Evolutionary conservation across 2,329 filamentous ascomycete species (phyloP).

Genomic region (Sporothrix luriei): DNA sequence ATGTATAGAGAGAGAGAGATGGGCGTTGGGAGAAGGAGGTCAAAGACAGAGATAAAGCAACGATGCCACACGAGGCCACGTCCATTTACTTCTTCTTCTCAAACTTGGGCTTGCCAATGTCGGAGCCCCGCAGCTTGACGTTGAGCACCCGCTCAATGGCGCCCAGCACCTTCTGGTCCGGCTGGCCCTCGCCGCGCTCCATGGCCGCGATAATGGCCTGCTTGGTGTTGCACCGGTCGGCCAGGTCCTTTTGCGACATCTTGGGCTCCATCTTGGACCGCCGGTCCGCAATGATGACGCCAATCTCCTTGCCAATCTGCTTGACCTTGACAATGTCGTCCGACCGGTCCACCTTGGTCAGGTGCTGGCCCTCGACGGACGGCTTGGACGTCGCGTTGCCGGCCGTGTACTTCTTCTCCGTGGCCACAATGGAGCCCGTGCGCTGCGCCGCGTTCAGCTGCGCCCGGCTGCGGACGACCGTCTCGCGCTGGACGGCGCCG

Average conservation of each 20-base stretch:
- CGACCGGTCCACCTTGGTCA: slow-evolving; percentile 95
- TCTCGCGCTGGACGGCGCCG: slow-evolving; percentile 72
- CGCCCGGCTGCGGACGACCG: slow-evolving; percentile 79
- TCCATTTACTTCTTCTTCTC: slow-evolving; percentile 47
- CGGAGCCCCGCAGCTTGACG: slow-evolving; percentile 79
- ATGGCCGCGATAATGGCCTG: slow-evolving; percentile 78
- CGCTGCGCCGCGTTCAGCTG: slow-evolving; percentile 89
- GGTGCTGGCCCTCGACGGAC: slow-evolving; percentile 80
- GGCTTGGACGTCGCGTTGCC: slow-evolving; percentile 68
- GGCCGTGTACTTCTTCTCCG: slow-evolving; percentile 86
- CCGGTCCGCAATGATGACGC: slow-evolving; percentile 77
- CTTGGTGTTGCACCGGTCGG: slow-evolving; percentile 87
- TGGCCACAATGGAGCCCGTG: slow-evolving; percentile 71
- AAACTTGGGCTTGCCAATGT: slow-evolving; percentile 84
- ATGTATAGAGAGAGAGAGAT: background rate
- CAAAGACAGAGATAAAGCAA: background rate
- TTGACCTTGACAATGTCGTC: slow-evolving; percentile 98
- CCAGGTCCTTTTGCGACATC: slow-evolving; percentile 90
- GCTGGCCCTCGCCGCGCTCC: slow-evolving; percentile 75
- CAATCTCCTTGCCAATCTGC: slow-evolving; percentile 79
- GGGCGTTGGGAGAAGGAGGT: background rate
- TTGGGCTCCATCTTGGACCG: slow-evolving; percentile 84
- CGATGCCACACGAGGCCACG: too few relatives aligned
- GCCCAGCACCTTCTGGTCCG: slow-evolving; percentile 79
- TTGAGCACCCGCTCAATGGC: slow-evolving; percentile 84